Evolutionary conservation across 2,329 filamentous ascomycete genomes (phyloP).

Genomic region (Penicillium verrucosum): DNA sequence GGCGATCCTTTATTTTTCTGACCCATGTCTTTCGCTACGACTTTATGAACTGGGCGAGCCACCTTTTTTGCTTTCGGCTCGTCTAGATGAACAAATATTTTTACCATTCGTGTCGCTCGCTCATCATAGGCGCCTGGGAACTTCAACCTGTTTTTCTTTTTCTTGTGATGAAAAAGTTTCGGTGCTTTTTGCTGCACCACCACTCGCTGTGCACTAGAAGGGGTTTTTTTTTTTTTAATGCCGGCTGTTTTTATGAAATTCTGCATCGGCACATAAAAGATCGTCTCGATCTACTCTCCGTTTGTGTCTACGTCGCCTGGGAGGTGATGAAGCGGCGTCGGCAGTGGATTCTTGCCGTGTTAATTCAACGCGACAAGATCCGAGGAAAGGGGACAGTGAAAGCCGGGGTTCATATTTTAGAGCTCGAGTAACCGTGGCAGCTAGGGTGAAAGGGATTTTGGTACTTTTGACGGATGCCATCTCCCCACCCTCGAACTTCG

Average conservation of each 20-base stretch:
- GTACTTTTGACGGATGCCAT: constrained; percentile 18
- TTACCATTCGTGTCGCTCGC: constrained; percentile 40
- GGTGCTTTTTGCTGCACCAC: constrained; percentile 36
- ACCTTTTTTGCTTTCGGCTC: constrained; percentile 28
- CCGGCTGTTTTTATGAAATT: constrained; percentile 27
- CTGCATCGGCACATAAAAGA: constrained; percentile 34
- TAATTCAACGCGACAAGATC: neutral
- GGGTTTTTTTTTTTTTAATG: constrained; percentile 24
- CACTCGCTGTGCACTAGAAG: constrained; percentile 41
- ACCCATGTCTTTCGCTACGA: constrained; percentile 35
- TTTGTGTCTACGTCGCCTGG: constrained; percentile 15
- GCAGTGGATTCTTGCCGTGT: constrained; percentile 4
- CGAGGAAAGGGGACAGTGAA: constrained; percentile 1
- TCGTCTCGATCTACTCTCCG: constrained; percentile 6
- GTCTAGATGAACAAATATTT: constrained; percentile 33
- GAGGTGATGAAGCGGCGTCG: constrained; percentile 17
- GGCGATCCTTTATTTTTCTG: constrained; percentile 27
- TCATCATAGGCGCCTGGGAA: constrained; percentile 37
- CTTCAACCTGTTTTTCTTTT: constrained; percentile 22
- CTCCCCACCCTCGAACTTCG: neutral
- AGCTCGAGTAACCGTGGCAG: constrained; percentile 8
- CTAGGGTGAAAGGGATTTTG: constrained; percentile 1
- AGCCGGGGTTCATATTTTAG: neutral
- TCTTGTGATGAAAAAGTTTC: constrained; percentile 24
- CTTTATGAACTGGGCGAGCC: constrained; percentile 31